A percentile compares a stretch with the other conserved stretches of the same genome.
phyloP scores from a whole-genome alignment of 2,329 filamentous ascomycete genomes.

The Mariannaea elegans region DNA sequence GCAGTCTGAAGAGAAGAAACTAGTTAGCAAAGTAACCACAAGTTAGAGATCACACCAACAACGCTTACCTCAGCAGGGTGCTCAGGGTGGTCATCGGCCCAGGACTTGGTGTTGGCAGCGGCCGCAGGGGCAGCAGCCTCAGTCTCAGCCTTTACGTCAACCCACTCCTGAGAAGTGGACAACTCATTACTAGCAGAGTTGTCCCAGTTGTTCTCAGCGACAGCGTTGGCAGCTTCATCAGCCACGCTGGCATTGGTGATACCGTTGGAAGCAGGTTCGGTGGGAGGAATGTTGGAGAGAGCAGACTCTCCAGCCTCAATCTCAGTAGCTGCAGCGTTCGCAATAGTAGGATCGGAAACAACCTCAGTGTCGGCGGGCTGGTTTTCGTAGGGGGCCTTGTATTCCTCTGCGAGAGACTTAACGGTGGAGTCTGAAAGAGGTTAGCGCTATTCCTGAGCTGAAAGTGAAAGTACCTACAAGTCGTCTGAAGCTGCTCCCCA shows the following conservation, averaged over 20 bases:
- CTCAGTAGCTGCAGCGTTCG: slow-evolving; percentile 74
- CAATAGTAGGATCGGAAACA: slow-evolving; percentile 71
- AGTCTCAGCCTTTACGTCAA: slow-evolving; percentile 75
- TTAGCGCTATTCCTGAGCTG: slow-evolving; percentile 28
- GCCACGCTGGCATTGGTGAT: slow-evolving; percentile 61
- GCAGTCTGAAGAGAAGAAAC: slow-evolving; percentile 37
- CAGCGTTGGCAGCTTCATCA: slow-evolving; percentile 65
- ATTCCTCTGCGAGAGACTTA: slow-evolving; percentile 59
- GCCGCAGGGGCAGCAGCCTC: slow-evolving; percentile 70
- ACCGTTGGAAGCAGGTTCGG: slow-evolving; percentile 51
- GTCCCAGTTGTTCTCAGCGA: slow-evolving; percentile 75
- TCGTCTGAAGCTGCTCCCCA: slow-evolving; percentile 72
- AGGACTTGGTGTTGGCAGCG: slow-evolving; percentile 69
- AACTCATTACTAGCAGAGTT: slow-evolving; percentile 52
- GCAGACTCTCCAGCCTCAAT: slow-evolving; percentile 60
- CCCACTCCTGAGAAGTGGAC: slow-evolving; percentile 72
- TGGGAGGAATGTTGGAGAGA: slow-evolving; percentile 51
- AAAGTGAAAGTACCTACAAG: slow-evolving; percentile 66
- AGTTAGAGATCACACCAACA: not conserved
- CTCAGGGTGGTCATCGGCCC: slow-evolving; percentile 82
- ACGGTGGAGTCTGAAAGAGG: slow-evolving; percentile 46
- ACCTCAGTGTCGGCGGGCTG: slow-evolving; percentile 45
- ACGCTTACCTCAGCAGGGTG: slow-evolving; percentile 53
- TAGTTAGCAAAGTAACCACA: slow-evolving; percentile 20
- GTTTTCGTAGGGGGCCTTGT: slow-evolving; percentile 54